These are phyloP conservation scores for Brassica hybrid DNA, from an alignment of 441 rosid species.

Conservation along the genomic window DNA sequence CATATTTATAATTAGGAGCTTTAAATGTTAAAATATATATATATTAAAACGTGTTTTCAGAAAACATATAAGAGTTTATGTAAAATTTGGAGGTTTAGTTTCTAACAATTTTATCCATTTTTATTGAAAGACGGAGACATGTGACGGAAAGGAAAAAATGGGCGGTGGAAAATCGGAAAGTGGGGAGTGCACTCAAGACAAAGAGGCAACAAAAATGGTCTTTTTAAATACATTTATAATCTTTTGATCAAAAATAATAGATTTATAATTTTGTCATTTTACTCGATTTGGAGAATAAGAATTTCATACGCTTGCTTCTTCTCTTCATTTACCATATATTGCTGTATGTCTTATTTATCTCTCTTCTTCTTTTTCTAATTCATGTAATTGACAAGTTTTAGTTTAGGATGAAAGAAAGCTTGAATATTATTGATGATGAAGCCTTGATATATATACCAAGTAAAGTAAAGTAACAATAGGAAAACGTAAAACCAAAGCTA, in stretches of 20 bases:
- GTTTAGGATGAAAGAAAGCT: too few relatives aligned
- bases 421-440: too few relatives aligned
- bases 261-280: constrained; percentile 20
- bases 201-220: constrained; percentile 34
- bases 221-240: not conserved
- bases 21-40: not conserved
- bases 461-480: too few relatives aligned
- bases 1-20: not conserved
- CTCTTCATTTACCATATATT: constrained; percentile 23
- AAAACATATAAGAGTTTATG: not conserved
- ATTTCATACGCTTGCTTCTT: constrained; percentile 33
- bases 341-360: constrained; percentile 2
- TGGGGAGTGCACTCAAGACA: constrained; percentile 35
- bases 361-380: not conserved
- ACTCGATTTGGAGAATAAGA: constrained; percentile 30
- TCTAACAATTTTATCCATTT: not conserved
- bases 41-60: not conserved
- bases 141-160: constrained; percentile 37
- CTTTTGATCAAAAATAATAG: not conserved
- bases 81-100: constrained; percentile 1
- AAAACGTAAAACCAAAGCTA: too few relatives aligned
- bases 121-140: constrained; percentile 16
- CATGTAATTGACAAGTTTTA: too few relatives aligned
- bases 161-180: constrained; percentile 34
- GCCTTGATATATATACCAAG: too few relatives aligned